Evolutionary conservation across 78 protist genomes (phyloP), one percentile per base, ranked within the genome.

Genomic region (Cavenderia fasciculata): DNA sequence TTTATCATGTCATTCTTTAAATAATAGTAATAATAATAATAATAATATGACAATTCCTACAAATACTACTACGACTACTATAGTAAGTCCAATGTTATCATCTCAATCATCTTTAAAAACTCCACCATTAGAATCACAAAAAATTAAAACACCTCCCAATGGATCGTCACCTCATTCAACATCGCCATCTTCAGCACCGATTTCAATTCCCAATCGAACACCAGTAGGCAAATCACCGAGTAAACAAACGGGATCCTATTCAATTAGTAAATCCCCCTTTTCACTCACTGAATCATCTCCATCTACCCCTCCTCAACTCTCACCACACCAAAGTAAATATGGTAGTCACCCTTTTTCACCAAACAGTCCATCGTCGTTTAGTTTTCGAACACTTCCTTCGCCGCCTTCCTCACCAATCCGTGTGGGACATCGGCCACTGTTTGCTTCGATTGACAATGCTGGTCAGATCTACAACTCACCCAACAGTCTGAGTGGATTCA

Each of bases 391-490:
- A 25, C 62, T 33, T 2, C 33, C 66, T 27, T 66, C 88, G 40
- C 76, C 88, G 7, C 90, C 90, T 19, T 68, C 90, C 0, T 82
- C 90, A 7, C 90, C 90, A 0, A 66, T 51, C 23, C 41, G 90
- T 34, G 69, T 51, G 18, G 90, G 90, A 3, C 59, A 62, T 47
- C 72, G 90, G 36, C 74, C 90, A 56, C 34, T 82, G 4, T 82
- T 82, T 82, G 59, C 41, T 65, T 14, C 34, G 0, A n/a, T 19
- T 31, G 56, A 43, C 19, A n/a, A 31, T 75, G 25, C 44, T 10
- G 16, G 43, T 27, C 4, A 29, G 6, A 19, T 34, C 21, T 6
- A 40, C 59, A 18, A 6, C 47, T 25, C 4, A 11, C 4, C 46
- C 36, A 66, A 46, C 56, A 36, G n/a, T n/a, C n/a, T n/a, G n/a